Evolutionary conservation across 2,329 filamentous ascomycete genomes (phyloP).

Genomic region (Aspergillus sp.): DNA sequence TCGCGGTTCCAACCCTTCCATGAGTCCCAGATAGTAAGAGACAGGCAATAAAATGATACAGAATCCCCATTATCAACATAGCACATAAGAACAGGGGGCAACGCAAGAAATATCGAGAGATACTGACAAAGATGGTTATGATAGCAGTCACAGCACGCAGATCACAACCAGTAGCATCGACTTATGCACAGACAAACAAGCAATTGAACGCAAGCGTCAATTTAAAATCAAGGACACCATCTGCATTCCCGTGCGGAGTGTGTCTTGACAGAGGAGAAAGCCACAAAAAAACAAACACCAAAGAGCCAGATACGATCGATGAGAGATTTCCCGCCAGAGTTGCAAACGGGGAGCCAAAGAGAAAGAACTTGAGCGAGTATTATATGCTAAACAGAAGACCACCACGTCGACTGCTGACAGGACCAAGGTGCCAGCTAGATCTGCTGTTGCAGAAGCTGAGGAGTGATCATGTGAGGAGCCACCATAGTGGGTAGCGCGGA

Average conservation of each 20-base stretch:
- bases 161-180: slow-evolving; percentile 6
- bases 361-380: neutral
- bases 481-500: slow-evolving; percentile 41
- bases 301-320: neutral
- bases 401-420: neutral
- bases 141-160: slow-evolving; percentile 12
- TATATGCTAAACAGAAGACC: neutral
- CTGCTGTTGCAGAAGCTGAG: slow-evolving; percentile 43
- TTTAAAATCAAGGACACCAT: slow-evolving; percentile 3
- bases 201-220: slow-evolving; percentile 9
- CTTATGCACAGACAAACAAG: slow-evolving; percentile 6
- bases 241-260: neutral
- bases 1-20: slow-evolving; percentile 7
- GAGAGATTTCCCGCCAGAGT: neutral
- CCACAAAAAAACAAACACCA: neutral
- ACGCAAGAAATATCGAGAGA: slow-evolving; percentile 5
- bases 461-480: slow-evolving; percentile 41
- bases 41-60: slow-evolving; percentile 12
- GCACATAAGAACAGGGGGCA: slow-evolving; percentile 14
- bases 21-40: slow-evolving; percentile 13
- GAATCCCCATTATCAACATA: slow-evolving; percentile 16
- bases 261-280: neutral
- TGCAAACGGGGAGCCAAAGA: neutral
- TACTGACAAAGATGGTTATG: slow-evolving; percentile 7
- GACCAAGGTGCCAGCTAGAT: slow-evolving; percentile 25